Evolutionary conservation across 2,329 filamentous ascomycete genomes (phyloP), one percentile per base, ranked within the genome.

Genomic region (Aspergillus aculeatus): DNA sequence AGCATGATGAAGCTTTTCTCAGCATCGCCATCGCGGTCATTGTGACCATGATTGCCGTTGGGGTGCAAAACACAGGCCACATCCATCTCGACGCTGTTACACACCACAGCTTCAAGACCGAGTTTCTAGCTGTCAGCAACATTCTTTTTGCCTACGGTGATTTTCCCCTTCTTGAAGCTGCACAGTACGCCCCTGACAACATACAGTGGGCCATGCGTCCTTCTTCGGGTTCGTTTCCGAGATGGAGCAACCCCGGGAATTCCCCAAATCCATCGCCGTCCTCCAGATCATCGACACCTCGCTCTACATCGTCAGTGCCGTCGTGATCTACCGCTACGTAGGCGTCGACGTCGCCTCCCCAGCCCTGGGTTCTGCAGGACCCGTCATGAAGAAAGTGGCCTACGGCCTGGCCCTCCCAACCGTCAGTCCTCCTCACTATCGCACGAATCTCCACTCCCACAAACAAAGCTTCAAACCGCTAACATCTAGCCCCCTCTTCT

Each of bases 381-480:
- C 71, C 2, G 66, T 81, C 0, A 76, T 90, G 61, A 80, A 82
- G 44, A 89, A 89, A 69, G 77, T 88, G 12, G 86, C 88, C 5
- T 91, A 85, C 76, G 87, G 86, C 24, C 77, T 90, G 57, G 88
- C 88, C 1, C 81, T 88, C 5, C 88, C 87, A 7, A 90, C 89
- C 2, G 73, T 76, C 50, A 14, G n/a, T 50, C 10, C 7, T 31
- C 10, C n/a, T 5, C 32, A 14, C 2, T 29, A 29, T 29, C 9
- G 47, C 61, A 19, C 29, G 51, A 16, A 54, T 23, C 0, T 4
- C 11, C 10, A 3, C 10, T n/a, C 10, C 32, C 7, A 29, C 26
- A 9, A 9, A 1, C 5, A 29, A 29, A 35, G 11, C 11, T 12
- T 35, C 32, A 5, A 16, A 29, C 0, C 41, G 57, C 21, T n/a